A percentile compares a stretch with the other conserved stretches of the same genome.
phyloP scores from a whole-genome alignment of 2,329 filamentous ascomycete species.

The Anisogramma anomala region DNA sequence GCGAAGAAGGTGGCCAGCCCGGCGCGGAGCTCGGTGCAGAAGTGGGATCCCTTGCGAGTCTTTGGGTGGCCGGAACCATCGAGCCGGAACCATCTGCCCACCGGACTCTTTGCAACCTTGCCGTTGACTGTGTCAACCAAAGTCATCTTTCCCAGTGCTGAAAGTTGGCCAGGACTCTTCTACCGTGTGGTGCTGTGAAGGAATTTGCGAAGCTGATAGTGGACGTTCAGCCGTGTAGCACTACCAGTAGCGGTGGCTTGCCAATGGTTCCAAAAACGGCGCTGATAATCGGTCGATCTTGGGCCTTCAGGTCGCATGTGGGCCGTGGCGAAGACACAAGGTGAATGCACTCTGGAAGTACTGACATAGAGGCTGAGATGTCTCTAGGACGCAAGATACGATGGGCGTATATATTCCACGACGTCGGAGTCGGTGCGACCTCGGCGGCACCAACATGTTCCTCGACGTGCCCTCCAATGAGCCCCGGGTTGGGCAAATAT shows the following conservation, averaged over 20 bases:
- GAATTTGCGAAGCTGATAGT: no score
- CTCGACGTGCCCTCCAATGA: neutral
- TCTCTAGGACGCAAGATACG: no score
- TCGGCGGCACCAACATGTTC: neutral
- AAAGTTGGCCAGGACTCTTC: no score
- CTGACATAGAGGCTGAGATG: no score
- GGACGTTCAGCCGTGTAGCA: neutral
- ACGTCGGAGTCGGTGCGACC: neutral
- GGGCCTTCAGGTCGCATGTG: neutral
- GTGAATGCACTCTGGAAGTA: no score
- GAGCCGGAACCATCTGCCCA: constrained; percentile 66
- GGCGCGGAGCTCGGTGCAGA: constrained; percentile 75
- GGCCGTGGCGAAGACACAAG: neutral
- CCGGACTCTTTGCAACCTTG: constrained; percentile 49
- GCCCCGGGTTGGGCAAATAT: neutral
- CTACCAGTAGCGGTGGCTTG: neutral
- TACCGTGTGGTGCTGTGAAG: no score
- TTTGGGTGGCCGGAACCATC: constrained; percentile 61
- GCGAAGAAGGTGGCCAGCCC: constrained; percentile 71
- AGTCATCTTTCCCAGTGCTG: constrained; percentile 27
- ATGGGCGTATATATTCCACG: no score
- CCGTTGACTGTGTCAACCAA: constrained; percentile 41
- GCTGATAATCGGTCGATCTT: neutral
- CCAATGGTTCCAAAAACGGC: neutral
- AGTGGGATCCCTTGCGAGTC: constrained; percentile 56